Percentiles rank a stretch among this genome's conserved stretches.
phyloP scores from a whole-genome alignment of 129 eudicot species.

The Solidago caesia region DNA sequence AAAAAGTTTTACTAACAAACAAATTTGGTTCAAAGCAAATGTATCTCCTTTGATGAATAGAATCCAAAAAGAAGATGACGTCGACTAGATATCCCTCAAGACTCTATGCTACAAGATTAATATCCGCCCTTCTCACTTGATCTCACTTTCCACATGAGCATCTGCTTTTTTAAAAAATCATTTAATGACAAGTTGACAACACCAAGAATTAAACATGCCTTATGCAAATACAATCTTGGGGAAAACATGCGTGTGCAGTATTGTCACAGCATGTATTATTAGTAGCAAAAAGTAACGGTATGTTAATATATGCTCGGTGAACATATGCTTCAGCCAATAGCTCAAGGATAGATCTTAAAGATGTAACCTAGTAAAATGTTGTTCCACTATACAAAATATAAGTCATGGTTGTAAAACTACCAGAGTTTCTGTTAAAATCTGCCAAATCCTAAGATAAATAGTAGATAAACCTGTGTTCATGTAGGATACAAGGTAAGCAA shows the following conservation, averaged over 20 bases:
- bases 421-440: neutral
- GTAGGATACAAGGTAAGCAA: neutral
- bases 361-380: constrained; percentile 7
- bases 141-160: too few species aligned
- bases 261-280: constrained; percentile 7
- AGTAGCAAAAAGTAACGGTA: neutral
- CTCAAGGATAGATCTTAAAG: neutral
- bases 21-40: neutral
- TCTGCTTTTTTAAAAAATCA: too few species aligned
- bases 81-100: too few species aligned
- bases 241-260: neutral
- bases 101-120: too few species aligned
- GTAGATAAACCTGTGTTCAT: constrained; percentile 4
- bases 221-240: neutral
- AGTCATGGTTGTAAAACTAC: neutral
- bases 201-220: neutral
- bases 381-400: neutral
- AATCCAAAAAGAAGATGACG: neutral
- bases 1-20: neutral
- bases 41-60: neutral
- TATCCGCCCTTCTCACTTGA: too few species aligned
- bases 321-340: constrained; percentile 3
- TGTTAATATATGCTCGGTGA: constrained; percentile 1
- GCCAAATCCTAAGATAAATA: neutral
- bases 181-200: too few species aligned